A percentile compares a stretch with the other conserved stretches of the same genome.
These are phyloP conservation scores for Xylariaceae sp. DNA, from an alignment of 2,329 filamentous ascomycete species.

Conservation along the genomic window DNA sequence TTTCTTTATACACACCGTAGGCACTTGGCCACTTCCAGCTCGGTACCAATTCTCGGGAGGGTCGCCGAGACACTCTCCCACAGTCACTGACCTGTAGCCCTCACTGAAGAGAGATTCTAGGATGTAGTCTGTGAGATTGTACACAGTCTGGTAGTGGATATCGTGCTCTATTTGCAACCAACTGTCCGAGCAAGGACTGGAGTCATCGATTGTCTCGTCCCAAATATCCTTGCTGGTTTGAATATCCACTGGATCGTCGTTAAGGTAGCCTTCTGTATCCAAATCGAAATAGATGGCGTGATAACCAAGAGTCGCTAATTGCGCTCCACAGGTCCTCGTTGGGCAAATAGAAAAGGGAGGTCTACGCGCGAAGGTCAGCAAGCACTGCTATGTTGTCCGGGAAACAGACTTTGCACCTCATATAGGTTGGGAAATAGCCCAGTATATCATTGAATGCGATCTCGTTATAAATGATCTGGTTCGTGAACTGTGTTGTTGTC, in stretches of 20 bases:
- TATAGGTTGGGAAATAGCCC: slow-evolving; percentile 34
- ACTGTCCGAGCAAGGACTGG: slow-evolving; percentile 28
- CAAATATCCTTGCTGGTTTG: slow-evolving; percentile 37
- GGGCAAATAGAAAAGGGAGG: slow-evolving; percentile 34
- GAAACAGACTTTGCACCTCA: slow-evolving; percentile 23
- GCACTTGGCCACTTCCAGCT: slow-evolving; percentile 25
- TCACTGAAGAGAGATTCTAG: slow-evolving; percentile 39
- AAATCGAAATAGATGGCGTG: slow-evolving; percentile 33
- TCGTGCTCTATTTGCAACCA: slow-evolving; percentile 44
- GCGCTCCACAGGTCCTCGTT: slow-evolving; percentile 22
- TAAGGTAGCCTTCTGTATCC: slow-evolving; percentile 33
- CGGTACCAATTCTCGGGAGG: slow-evolving; percentile 53
- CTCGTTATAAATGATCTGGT: slow-evolving; percentile 35
- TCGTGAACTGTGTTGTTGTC: slow-evolving; percentile 27
- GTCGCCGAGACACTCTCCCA: slow-evolving; percentile 55
- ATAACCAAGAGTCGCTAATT: slow-evolving; percentile 31
- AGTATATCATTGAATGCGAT: slow-evolving; percentile 35
- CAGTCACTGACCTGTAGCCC: slow-evolving; percentile 48
- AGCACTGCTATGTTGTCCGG: neutral
- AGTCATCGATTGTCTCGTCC: slow-evolving; percentile 33
- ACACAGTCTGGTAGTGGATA: slow-evolving; percentile 45
- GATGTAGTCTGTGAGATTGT: slow-evolving; percentile 46
- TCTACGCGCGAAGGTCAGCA: slow-evolving; percentile 18
- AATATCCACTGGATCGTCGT: slow-evolving; percentile 33
- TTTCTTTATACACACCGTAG: too few species aligned